Base-by-base conservation (phyloP, 1,139 yeast species). In the Dujonia santamariae region DNA sequence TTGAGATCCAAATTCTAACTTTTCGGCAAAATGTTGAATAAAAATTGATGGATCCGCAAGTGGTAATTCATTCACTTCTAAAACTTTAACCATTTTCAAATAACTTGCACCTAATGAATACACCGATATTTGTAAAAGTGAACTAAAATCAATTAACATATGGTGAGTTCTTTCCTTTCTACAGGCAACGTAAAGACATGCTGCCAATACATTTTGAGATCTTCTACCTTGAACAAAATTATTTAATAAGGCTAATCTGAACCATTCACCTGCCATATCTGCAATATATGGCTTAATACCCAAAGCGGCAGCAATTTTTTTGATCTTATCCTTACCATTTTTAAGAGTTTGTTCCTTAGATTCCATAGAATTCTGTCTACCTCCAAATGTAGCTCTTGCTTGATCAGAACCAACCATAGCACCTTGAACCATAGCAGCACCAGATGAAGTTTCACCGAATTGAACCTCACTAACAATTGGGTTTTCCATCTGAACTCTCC, bases 391-490 rank as follows among this genome's bases (percentile, higher is more conserved):
- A 0, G 90, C 95, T 56, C 84, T 78, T 6, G 84, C 68, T 58
- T 90, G 97, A 52, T 87, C 97, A 0, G 87, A 83, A 27, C 88
- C 86, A 28, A 92, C 82, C 72, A 86, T 90, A 28, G 95, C 79
- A 51, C 99, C 99, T 46, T 88, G 96, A 2, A 92, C 96, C 40
- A 85, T 78, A 23, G 98, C 97, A 7, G 96, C 97, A 45, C 99
- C 99, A 19, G 83, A 72, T 9, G 95, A 74, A 3, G 88, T 75
- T 52, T 94, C 99, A 28, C 95, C 95, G 61, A 90, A 92, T 15
- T 94, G 86, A 38, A 94, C 94, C 54, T 94, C 98, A 17, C 95
- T 80, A 19, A 94, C 97, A 48, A 92, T 90, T 20, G 95, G 95
- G 50, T 88, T 85, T 54, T 90, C 97, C 48, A 87, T 95, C 37